Base-by-base conservation (phyloP, 352 stramenopile species). In the Albugo candida region DNA sequence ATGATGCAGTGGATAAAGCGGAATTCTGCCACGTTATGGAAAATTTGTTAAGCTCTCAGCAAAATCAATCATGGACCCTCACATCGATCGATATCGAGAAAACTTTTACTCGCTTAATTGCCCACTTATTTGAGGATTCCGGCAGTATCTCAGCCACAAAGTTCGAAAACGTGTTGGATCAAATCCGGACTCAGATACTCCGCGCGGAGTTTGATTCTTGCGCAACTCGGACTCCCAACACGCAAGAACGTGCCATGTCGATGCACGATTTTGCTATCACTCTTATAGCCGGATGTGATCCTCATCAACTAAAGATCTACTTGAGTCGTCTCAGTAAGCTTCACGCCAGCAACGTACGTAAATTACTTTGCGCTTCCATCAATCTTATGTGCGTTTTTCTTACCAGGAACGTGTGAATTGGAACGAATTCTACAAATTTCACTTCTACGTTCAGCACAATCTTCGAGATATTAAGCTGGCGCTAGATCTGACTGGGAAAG, bases 261-360 rank as follows among this genome's bases (percentile, higher is more conserved):
- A 67, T 86, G 2, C 70, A 86, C 42, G 74, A 86, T 58, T 86
- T 83, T 45, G 71, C 74, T 13, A 60, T 84, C 41, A 83, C 74
- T 48, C 58, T 86, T 36, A 59, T 86, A 13, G 83, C 70, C 48
- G 65, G 67, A 56, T 80, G 82, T 36, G 71, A 83, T 36, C 69
- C 74, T 13, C 66, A 83, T 17, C 73, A 74, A 39, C 48, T 86
- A 21, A 55, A 62, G 3, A 58, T 64, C 8, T 76, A 70, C 45
- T 48, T 86, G 6, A 64, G 79, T 19, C 71, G 71, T 8, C 62
- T 82, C 17, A 64, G 81, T n/a, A 43, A 41, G 18, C 59, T 86
- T 37, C 62, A 65, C 44, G 69, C 63, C 13, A 83, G 69, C 40
- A 62, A 83, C 48, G 68, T 80, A 60, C 27, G 49, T 8, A n/a